These are phyloP conservation scores for Aegilops sharonensis DNA, from an alignment of 176 grass and related monocot species.

Conservation along the genomic window DNA sequence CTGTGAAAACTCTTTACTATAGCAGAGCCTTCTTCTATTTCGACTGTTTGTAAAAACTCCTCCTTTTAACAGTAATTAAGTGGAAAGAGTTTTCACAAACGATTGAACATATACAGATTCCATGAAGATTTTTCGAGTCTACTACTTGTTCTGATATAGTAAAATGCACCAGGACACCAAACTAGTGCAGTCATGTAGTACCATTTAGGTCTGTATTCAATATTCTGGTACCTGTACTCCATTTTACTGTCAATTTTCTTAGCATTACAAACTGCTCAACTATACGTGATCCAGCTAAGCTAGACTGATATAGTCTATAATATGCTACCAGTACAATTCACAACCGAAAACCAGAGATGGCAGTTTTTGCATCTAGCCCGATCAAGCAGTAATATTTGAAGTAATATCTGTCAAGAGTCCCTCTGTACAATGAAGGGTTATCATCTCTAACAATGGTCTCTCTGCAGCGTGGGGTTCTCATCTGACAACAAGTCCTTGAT, in stretches of 20 bases:
- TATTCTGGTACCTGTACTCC: not conserved
- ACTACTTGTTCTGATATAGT: not conserved
- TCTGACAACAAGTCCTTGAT: no score
- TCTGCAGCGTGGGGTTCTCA: no score
- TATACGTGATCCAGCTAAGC: no score
- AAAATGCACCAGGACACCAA: not conserved
- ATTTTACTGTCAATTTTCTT: not conserved
- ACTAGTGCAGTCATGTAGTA: not conserved
- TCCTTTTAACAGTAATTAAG: no score
- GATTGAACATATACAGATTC: no score
- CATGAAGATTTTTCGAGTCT: not conserved
- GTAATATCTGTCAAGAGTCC: constrained; percentile 45
- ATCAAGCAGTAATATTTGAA: not conserved
- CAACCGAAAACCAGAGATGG: constrained; percentile 34
- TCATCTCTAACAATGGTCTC: not conserved
- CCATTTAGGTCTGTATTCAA: not conserved
- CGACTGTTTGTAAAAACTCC: no score
- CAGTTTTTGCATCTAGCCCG: constrained; percentile 38
- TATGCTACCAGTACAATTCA: not conserved
- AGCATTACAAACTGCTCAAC: not conserved
- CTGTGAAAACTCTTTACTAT: no score
- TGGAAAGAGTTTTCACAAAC: no score
- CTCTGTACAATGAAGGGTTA: constrained; percentile 37
- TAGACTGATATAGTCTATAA: not conserved
- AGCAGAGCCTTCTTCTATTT: no score